Evolutionary conservation across 177 flowering plant species (phyloP).

Genomic region (Vitis hybrid): DNA sequence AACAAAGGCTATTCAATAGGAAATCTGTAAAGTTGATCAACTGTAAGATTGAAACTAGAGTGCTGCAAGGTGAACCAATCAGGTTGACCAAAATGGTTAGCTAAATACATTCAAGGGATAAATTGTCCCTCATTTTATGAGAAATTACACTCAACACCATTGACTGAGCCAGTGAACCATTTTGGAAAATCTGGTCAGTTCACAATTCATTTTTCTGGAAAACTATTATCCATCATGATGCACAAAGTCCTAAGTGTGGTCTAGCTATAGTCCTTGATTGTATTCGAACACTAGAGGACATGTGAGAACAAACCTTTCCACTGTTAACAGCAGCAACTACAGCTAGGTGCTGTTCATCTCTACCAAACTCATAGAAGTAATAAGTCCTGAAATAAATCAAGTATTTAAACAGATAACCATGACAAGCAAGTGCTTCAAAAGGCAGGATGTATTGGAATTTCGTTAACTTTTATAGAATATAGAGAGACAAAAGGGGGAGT

Average conservation of each 20-base stretch:
- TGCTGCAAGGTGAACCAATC: too few species aligned
- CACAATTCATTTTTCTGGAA: too few species aligned
- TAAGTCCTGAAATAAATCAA: conserved; percentile 60
- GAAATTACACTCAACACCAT: too few species aligned
- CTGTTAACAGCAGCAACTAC: conserved; percentile 78
- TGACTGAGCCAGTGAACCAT: not conserved
- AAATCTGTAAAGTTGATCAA: too few species aligned
- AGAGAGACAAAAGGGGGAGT: not conserved
- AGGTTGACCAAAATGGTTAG: too few species aligned
- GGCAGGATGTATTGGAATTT: not conserved
- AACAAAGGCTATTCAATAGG: too few species aligned
- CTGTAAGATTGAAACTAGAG: too few species aligned
- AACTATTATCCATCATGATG: not conserved
- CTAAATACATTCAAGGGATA: too few species aligned
- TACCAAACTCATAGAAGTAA: conserved; percentile 85
- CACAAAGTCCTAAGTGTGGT: not conserved
- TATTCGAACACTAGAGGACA: not conserved
- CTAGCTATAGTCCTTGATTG: not conserved
- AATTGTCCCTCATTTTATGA: too few species aligned
- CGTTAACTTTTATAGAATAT: not conserved
- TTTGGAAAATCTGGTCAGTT: not conserved
- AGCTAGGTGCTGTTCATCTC: conserved; percentile 67
- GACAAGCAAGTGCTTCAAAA: conserved; percentile 1
- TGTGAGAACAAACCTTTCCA: conserved; percentile 60
- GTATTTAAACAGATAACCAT: not conserved